Base-by-base conservation (phyloP, 306 rosid genomes). In the Vigna reflexopilosa region DNA sequence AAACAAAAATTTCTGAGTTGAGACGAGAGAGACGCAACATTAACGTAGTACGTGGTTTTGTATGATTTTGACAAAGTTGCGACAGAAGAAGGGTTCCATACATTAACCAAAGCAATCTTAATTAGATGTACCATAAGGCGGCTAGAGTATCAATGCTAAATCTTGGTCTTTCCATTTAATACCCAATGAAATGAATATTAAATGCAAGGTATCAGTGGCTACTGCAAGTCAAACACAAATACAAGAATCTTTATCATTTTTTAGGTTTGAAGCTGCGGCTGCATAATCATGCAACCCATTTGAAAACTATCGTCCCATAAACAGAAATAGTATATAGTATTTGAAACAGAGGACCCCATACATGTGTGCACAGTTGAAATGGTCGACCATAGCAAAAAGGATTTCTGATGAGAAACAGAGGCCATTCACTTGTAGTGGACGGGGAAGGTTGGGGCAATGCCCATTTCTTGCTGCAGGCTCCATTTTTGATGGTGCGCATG, bases 391-490 rank as follows among this genome's bases (percentile, higher is more conserved):
- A 70, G 32, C 20, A 59, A 58, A 69, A 48, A 48, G 20, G 28
- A 59, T 67, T 66, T 77, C 6, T 56, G 59, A 77, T 30, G 48
- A 66, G 50, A 77, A 77, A 83, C 58, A 78, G 63, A 78, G 64
- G 5, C 74, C 86, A 79, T 68, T 73, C 74, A 74, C 69, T 83
- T 74, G 6, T 9, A 78, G 71, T 66, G 71, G 71, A 66, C 17
- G 19, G 71, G 71, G 16, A 73, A 73, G 76, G 54, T 78, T 50
- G 67, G 80, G 48, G 71, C 9, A 72, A 67, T 49, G 50, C 57
- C 77, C 74, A 15, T 58, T 61, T 68, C 77, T 73, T 68, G 71
- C 77, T 42, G 5, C 71, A 78, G 73, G 74, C 49, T 73, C 83
- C 83, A 79, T 32, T 67, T 75, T 75, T 51, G 3, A 48, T 78